Evolutionary conservation across 768 basidiomycete genomes (phyloP), one percentile per base, ranked within the genome.

Genomic region (Hygrophoropsis aurantiaca): DNA sequence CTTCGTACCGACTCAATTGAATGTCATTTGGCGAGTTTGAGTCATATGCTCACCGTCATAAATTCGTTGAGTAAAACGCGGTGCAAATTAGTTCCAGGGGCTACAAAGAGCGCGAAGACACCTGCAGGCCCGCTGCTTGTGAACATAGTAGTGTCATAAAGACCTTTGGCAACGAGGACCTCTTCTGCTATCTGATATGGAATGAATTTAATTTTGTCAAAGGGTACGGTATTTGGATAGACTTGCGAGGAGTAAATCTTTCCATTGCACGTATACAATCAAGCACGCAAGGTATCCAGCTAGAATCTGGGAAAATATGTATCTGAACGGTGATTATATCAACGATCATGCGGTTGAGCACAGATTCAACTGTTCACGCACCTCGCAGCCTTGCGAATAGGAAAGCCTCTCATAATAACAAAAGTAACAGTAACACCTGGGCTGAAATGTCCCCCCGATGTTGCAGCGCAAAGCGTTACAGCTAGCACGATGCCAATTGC

Each of bases 371-470:
- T 11, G 34, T 11, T 15, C n/a, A 57, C 67, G 48, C 33, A 83
- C 84, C 78, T 66, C 21, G 66, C 38, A 3, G 76, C 82, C 47
- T 82, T 85, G 37, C 58, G 43, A 11, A 61, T 44, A 2, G 85
- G 80, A 62, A 84, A 82, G 1, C 74, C 75, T 49, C 68, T 78
- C 70, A 80, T 78, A 11, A 84, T 9, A 15, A 72, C 65, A 35
- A 75, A 64, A 7, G 74, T 63, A 39, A 85, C 66, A 3, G 84
- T 81, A 18, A 87, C 71, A 40, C 77, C 74, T 2, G 87, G 89
- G 44, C 74, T 82, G 59, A 87, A 80, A 55, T 87, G 85, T 18
- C 82, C 78, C 10, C 80, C 81, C 11, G 81, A 84, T 1, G 82
- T 74, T 15, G 75, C 60, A 4, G 64, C 65, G 42, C 77, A 82